Evolutionary conservation across 179 eudicot species (phyloP).

Genomic region (Nepenthes alata): DNA sequence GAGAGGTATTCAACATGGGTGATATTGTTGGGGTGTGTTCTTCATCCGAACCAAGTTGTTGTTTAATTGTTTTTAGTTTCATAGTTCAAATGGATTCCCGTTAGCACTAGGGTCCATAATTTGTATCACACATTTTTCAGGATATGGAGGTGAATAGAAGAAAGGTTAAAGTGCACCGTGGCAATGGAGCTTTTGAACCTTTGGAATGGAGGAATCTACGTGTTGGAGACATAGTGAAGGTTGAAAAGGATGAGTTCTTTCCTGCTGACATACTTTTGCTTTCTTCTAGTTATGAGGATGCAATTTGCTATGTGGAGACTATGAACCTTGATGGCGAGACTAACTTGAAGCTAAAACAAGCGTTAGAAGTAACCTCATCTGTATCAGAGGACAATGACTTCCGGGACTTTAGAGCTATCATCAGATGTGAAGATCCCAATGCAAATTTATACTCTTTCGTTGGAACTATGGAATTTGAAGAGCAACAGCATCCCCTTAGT

Average conservation of each 20-base stretch:
- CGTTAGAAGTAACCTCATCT: slow-evolving; percentile 51
- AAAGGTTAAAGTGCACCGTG: slow-evolving; percentile 50
- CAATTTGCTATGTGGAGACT: slow-evolving; percentile 80
- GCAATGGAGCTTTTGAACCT: slow-evolving; percentile 44
- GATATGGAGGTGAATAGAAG: slow-evolving; percentile 75
- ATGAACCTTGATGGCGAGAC: slow-evolving; percentile 98
- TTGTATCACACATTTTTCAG: slow-evolving; percentile 24
- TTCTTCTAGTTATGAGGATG: slow-evolving; percentile 81
- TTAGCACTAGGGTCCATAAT: background rate
- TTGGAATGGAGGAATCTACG: slow-evolving; percentile 54
- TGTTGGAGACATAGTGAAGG: slow-evolving; percentile 81
- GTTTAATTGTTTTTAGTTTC: background rate
- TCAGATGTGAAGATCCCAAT: slow-evolving; percentile 87
- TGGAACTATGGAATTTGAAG: slow-evolving; percentile 73
- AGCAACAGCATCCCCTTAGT: slow-evolving; percentile 51
- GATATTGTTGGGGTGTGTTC: no score
- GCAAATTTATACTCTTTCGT: slow-evolving; percentile 72
- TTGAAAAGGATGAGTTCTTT: slow-evolving; percentile 77
- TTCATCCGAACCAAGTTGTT: no score
- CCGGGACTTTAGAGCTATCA: slow-evolving; percentile 46
- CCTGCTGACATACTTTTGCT: slow-evolving; percentile 82
- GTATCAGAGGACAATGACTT: slow-evolving; percentile 42
- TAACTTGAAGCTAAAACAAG: slow-evolving; percentile 82
- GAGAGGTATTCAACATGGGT: no score
- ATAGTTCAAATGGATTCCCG: background rate